Evolutionary conservation across 805 yeast genomes (phyloP).

Genomic region (Teunomyces barrocoloradensis): DNA sequence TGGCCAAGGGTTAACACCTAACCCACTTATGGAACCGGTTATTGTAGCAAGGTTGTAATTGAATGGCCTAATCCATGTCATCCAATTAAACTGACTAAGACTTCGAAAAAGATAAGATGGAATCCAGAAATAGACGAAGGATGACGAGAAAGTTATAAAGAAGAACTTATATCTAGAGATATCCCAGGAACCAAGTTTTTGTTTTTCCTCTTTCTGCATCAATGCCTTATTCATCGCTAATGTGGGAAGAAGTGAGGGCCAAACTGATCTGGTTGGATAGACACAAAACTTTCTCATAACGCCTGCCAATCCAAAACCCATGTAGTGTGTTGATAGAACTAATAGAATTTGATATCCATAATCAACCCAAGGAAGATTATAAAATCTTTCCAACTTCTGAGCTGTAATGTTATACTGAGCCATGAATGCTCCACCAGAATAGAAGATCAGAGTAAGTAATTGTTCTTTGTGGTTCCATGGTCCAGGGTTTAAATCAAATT

Average conservation of each 20-base stretch:
- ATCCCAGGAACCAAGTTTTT: constrained; percentile 30
- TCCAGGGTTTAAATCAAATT: constrained; percentile 49
- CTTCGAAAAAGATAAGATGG: constrained; percentile 44
- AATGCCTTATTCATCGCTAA: constrained; percentile 29
- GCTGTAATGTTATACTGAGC: constrained; percentile 19
- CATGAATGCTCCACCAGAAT: constrained; percentile 27
- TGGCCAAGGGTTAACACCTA: constrained; percentile 54
- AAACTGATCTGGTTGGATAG: constrained; percentile 49
- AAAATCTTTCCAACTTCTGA: constrained; percentile 22
- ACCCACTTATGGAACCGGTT: constrained; percentile 45
- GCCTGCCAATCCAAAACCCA: constrained; percentile 19
- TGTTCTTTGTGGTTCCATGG: constrained; percentile 67
- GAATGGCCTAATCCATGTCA: constrained; percentile 55
- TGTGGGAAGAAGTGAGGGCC: constrained; percentile 45
- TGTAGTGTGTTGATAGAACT: constrained; percentile 12
- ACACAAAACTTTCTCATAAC: constrained; percentile 32
- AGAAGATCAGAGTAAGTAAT: constrained; percentile 54
- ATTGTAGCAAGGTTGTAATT: constrained; percentile 47
- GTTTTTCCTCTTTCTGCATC: constrained; percentile 22
- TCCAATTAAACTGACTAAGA: constrained; percentile 50
- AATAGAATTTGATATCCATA: constrained; percentile 14
- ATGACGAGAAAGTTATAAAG: constrained; percentile 10
- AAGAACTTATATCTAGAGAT: constrained; percentile 25
- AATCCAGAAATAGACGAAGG: constrained; percentile 38
- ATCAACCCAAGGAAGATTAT: constrained; percentile 23